phyloP scores from a whole-genome alignment of 768 basidiomycete species.

The Termitomyces sp. region DNA sequence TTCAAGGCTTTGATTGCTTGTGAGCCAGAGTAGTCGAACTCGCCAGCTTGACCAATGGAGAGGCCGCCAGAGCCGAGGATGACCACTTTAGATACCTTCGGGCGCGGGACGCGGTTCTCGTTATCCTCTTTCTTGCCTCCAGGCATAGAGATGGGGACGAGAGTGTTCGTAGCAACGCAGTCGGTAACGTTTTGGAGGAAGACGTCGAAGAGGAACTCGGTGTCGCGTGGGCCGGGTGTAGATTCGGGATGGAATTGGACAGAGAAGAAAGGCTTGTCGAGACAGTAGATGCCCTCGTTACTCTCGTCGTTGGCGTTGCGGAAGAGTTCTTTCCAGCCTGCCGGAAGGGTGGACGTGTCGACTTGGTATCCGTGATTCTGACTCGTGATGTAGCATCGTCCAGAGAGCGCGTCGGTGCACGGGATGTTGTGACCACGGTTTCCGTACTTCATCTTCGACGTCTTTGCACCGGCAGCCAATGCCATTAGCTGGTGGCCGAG shows the following conservation, averaged over 20 bases:
- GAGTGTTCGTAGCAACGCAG: conserved; percentile 54
- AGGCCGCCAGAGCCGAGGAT: conserved; percentile 97
- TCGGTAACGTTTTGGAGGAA: conserved; percentile 88
- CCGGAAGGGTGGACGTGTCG: conserved; percentile 70
- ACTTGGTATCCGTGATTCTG: conserved; percentile 99
- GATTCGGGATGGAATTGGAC: conserved; percentile 99
- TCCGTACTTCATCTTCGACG: conserved; percentile 99
- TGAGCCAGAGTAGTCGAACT: conserved; percentile 99
- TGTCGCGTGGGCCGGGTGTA: conserved; percentile 94
- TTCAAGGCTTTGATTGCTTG: conserved; percentile 99
- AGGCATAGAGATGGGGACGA: conserved; percentile 64
- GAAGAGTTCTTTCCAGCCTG: conserved; percentile 93
- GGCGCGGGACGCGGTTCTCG: conserved; percentile 64
- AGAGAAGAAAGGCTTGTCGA: conserved; percentile 93
- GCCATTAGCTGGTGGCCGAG: conserved; percentile 97
- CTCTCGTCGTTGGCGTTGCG: conserved; percentile 95
- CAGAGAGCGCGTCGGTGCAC: conserved; percentile 89
- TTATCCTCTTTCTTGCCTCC: conserved; percentile 85
- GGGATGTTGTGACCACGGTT: conserved; percentile 99
- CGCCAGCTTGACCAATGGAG: conserved; percentile 98
- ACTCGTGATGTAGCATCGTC: conserved; percentile 97
- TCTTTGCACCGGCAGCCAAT: conserved; percentile 88
- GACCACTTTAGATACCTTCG: conserved; percentile 87
- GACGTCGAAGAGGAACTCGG: conserved; percentile 97
- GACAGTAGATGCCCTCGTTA: conserved; percentile 96